phyloP scores from a whole-genome alignment of 129 eudicot species.

The Helianthus tuberosus region DNA sequence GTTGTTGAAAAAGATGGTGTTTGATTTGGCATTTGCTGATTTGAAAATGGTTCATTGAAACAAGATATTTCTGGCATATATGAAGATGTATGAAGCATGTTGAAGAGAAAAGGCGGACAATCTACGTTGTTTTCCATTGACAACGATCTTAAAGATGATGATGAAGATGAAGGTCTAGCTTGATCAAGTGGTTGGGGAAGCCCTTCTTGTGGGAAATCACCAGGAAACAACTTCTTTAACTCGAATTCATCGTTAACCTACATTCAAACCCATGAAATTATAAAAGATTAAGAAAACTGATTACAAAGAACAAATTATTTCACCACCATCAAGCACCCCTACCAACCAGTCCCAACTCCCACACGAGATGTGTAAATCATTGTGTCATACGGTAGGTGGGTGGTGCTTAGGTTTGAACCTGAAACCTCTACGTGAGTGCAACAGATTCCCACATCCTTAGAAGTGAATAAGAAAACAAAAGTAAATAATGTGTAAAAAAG shows the following conservation, averaged over 20 bases:
- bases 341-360: too few relatives aligned
- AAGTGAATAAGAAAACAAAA: background rate
- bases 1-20: slow-evolving; percentile 26
- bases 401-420: too few relatives aligned
- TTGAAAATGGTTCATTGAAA: slow-evolving; percentile 16
- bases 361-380: too few relatives aligned
- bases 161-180: slow-evolving; percentile 51
- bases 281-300: background rate
- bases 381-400: too few relatives aligned
- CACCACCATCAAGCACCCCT: too few relatives aligned
- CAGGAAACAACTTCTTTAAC: slow-evolving; percentile 53
- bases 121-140: slow-evolving; percentile 63
- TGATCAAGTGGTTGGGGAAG: slow-evolving; percentile 35
- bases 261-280: background rate
- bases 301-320: background rate
- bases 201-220: slow-evolving; percentile 47
- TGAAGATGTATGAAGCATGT: slow-evolving; percentile 39
- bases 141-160: slow-evolving; percentile 61
- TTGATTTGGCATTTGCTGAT: slow-evolving; percentile 26
- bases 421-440: too few relatives aligned
- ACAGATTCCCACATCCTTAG: too few relatives aligned
- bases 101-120: slow-evolving; percentile 43
- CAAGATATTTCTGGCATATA: slow-evolving; percentile 10
- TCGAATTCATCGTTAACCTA: slow-evolving; percentile 61
- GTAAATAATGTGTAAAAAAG: background rate